Percentiles rank a stretch among this genome's conserved stretches.
These are phyloP conservation scores for Purpureocillium lavendulum DNA, from an alignment of 2,329 filamentous ascomycete genomes.

Conservation along the genomic window DNA sequence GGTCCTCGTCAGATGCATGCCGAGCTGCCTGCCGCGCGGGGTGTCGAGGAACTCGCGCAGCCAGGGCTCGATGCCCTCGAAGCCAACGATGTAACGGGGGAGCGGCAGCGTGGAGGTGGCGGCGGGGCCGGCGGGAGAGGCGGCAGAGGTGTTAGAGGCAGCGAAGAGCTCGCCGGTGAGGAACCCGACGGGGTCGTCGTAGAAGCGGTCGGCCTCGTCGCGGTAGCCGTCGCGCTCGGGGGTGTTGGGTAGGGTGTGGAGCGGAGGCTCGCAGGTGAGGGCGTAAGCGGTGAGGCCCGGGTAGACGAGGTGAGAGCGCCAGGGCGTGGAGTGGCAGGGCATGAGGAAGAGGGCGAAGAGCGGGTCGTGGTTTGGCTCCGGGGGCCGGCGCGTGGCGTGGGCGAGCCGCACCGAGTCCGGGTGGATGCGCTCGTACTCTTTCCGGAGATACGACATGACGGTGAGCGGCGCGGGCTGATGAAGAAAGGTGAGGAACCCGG, in stretches of 20 bases:
- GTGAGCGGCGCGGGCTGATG: conserved; percentile 76
- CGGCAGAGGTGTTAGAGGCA: too few species aligned
- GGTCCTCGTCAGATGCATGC: conserved; percentile 34
- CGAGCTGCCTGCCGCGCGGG: conserved; percentile 28
- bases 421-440: conserved; percentile 56
- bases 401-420: conserved; percentile 19
- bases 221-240: conserved; percentile 60
- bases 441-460: conserved; percentile 68
- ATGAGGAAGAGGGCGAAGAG: conserved; percentile 76
- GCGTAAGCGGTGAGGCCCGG: conserved; percentile 71
- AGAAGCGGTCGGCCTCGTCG: conserved; percentile 90
- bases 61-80: conserved; percentile 46
- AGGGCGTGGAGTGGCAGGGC: conserved; percentile 93
- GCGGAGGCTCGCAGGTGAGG: conserved; percentile 81
- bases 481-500: conserved; percentile 62
- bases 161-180: conserved; percentile 43
- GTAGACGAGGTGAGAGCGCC: conserved; percentile 80
- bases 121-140: too few species aligned
- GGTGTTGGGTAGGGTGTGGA: conserved; percentile 53
- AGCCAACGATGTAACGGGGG: conserved; percentile 53
- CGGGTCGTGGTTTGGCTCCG: conserved; percentile 26
- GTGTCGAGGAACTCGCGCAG: conserved; percentile 36
- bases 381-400: conserved; percentile 9
- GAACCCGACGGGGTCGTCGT: conserved; percentile 53
- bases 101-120: too few species aligned